Base-by-base conservation (phyloP, 2,329 filamentous ascomycete species). In the Phialophora verrucosa region DNA sequence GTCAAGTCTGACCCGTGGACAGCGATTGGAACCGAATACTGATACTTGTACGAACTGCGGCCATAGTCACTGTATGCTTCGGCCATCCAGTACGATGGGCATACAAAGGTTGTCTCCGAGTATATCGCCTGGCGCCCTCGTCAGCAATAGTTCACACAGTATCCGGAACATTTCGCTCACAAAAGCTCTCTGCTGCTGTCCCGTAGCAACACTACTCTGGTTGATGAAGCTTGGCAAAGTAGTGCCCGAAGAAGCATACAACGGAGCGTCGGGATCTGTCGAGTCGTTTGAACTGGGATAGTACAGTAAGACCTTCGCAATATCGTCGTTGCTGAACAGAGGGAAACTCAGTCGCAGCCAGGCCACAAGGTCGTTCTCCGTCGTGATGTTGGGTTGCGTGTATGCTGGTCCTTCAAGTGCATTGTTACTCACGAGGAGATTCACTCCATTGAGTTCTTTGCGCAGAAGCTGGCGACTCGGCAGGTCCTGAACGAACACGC, bases 31-130 rank as follows among this genome's bases (percentile, higher is more conserved):
- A 87, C 77, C 53, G 78, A 80, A 72, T 86, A 87, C 54, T 82
- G 75, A 71, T 87, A 87, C 0, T 80, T 78, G 73, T 84, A 85
- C 0, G 83, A 83, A 4, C 58, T 64, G 81, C 63, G 87, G 75
- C 85, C 84, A 31, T 81, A 69, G 67, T 84, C 83, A 20, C 76
- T 70, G 75, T 78, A 85, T 3, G 82, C 84, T 12, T 78, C 78
- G 68, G 82, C 80, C 31, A 87, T 76, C 72, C 82, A 87, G 74
- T 87, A 86, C 0, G 82, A 80, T 0, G 85, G 82, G 72, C 86
- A 88, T 51, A 83, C 78, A 66, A 87, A 87, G 1, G 83, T 84
- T 0, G 81, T 78, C 73, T 88, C 85, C 50, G 81, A 83, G 68
- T 83, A 84, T 56, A 87, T 81, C 71, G 85, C 84, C 54, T 74